These are phyloP conservation scores for Aspergillus egyptiacus DNA, from an alignment of 495 filamentous ascomycete genomes.

Conservation along the genomic window DNA sequence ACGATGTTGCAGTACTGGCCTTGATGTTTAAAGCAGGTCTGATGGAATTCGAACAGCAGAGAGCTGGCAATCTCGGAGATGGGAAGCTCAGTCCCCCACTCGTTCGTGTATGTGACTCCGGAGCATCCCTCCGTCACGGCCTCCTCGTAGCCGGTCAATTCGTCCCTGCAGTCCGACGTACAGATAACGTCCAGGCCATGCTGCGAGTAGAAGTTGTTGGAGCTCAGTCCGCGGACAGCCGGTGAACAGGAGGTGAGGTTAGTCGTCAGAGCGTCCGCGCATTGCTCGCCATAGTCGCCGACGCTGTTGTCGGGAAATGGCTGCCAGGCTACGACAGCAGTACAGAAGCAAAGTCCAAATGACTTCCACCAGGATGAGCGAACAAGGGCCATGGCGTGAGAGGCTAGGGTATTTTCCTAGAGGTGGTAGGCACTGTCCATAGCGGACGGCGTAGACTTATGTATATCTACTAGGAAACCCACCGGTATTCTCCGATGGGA, in stretches of 20 bases:
- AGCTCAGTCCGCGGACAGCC: background rate
- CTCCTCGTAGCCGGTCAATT: background rate
- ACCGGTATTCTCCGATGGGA: too few species aligned
- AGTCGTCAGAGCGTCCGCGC: background rate
- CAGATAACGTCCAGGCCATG: conserved; percentile 4
- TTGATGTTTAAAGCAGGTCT: background rate
- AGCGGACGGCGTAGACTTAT: too few species aligned
- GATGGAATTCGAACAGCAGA: background rate
- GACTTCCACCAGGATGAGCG: background rate
- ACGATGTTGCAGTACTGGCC: conserved; percentile 5
- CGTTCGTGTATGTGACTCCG: background rate
- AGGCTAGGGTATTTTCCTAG: too few species aligned
- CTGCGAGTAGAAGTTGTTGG: conserved; percentile 1
- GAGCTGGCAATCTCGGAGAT: conserved; percentile 1
- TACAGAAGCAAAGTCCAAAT: background rate
- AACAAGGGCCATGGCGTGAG: background rate
- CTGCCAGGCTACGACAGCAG: background rate
- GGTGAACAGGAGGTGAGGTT: background rate
- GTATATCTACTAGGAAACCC: too few species aligned
- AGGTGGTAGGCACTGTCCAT: too few species aligned
- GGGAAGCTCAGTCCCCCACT: background rate
- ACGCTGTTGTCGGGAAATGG: background rate
- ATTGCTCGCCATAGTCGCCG: background rate
- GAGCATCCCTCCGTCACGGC: background rate
- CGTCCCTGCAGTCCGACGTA: background rate